A percentile compares a stretch with the other conserved stretches of the same genome.
Evolutionary conservation across 345 rosid genomes (phyloP).

Genomic region (Syzygium oleosum): DNA sequence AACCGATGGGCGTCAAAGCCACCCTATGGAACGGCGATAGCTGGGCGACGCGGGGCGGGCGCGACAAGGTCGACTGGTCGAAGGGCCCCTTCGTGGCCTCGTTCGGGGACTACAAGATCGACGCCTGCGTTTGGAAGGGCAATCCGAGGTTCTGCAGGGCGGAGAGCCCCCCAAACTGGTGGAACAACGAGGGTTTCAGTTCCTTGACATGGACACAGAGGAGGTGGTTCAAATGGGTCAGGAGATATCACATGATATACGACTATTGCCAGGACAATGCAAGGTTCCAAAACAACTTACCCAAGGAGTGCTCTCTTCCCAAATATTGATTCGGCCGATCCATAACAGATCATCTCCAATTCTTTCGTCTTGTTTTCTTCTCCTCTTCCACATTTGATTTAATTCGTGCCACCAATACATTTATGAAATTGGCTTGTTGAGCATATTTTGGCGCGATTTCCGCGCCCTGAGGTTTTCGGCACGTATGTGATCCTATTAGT

Average conservation of each 20-base stretch:
- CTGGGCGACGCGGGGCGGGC: conserved; percentile 88
- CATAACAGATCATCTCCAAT: neutral
- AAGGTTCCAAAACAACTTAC: conserved; percentile 63
- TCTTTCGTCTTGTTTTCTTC: neutral
- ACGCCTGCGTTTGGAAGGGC: conserved; percentile 68
- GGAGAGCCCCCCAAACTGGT: conserved; percentile 50
- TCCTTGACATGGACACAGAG: conserved; percentile 43
- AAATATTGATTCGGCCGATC: conserved; percentile 13
- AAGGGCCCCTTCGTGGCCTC: conserved; percentile 66
- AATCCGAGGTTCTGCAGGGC: conserved; percentile 52
- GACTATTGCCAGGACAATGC: conserved; percentile 65
- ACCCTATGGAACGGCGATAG: conserved; percentile 84
- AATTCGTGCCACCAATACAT: neutral
- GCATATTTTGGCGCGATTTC: no score
- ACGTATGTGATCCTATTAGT: accelerated
- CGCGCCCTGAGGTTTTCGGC: accelerated
- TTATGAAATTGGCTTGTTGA: neutral
- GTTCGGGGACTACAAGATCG: conserved; percentile 52
- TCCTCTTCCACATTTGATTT: neutral
- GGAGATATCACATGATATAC: conserved; percentile 62
- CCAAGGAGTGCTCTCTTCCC: conserved; percentile 70
- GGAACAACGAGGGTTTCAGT: conserved; percentile 43
- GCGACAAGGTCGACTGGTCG: conserved; percentile 69
- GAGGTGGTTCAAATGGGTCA: conserved; percentile 82
- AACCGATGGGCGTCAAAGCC: conserved; percentile 57